Evolutionary conservation across 2,329 filamentous ascomycete genomes (phyloP).

Genomic region (Nemania abortiva): DNA sequence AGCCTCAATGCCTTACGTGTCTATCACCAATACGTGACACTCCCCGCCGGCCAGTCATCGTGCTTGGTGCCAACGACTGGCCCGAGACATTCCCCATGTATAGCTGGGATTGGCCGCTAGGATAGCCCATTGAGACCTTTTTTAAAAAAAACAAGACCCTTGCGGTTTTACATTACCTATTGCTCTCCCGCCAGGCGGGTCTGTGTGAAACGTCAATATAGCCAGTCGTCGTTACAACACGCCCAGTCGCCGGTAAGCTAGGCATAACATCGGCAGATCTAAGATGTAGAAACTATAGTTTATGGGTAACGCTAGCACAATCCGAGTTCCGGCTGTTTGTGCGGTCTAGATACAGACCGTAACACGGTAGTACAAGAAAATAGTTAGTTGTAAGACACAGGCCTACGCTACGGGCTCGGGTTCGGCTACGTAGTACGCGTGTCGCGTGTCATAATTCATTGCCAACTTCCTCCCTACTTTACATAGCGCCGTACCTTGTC

Average conservation of each 20-base stretch:
- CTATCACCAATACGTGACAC: conserved; percentile 13
- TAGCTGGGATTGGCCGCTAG: conserved; percentile 1
- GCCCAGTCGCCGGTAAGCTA: background rate
- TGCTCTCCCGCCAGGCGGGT: background rate
- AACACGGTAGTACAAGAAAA: too few species aligned
- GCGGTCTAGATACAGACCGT: background rate
- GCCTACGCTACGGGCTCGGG: conserved; percentile 7
- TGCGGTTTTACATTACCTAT: background rate
- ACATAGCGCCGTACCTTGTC: background rate
- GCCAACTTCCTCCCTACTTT: background rate
- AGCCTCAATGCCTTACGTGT: conserved; percentile 27
- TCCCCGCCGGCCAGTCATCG: conserved; percentile 4
- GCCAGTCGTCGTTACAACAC: background rate
- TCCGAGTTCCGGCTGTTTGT: conserved; percentile 32
- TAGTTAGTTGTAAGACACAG: too few species aligned
- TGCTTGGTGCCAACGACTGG: conserved; percentile 5
- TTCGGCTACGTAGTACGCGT: conserved; percentile 27
- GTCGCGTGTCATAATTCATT: conserved; percentile 25
- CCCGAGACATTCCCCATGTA: conserved; percentile 22
- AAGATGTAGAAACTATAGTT: background rate
- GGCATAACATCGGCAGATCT: conserved; percentile 23
- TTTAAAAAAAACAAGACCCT: background rate
- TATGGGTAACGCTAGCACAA: conserved; percentile 11
- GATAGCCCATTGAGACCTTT: background rate
- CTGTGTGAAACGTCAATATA: background rate